Conservation (phyloP, 345 rosid species). For the Balakata baccata region DNA sequence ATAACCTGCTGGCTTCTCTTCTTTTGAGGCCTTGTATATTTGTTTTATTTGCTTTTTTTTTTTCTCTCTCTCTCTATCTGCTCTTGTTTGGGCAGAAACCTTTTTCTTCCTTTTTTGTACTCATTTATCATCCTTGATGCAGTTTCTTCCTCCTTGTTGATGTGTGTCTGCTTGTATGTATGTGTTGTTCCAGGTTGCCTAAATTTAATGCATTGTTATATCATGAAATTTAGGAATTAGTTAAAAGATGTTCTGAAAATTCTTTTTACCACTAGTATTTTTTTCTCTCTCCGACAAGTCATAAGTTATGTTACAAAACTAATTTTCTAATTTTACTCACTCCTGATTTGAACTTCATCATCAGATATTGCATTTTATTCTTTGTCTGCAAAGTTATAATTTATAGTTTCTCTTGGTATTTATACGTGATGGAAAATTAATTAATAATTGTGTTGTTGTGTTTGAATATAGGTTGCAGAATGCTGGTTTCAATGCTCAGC, state of each 20-base stretch:
- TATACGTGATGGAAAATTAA: constrained; percentile 2
- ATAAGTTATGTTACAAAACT: not conserved
- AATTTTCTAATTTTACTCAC: not conserved
- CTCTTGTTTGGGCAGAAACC: not conserved
- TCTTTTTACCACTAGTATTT: not conserved
- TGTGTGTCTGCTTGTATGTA: not conserved
- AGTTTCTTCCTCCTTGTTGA: not conserved
- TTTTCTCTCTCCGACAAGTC: not conserved
- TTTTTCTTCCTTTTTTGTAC: not conserved
- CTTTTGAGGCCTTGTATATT: not conserved
- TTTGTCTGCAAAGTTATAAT: not conserved
- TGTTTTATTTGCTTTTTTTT: no score
- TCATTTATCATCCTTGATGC: not conserved
- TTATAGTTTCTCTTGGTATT: not conserved
- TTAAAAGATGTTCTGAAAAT: not conserved
- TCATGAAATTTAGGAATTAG: not conserved
- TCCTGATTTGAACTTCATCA: not conserved
- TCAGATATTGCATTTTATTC: not conserved
- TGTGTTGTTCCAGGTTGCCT: not conserved
- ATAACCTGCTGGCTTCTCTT: not conserved
- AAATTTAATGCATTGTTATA: not conserved
- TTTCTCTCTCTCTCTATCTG: not conserved
- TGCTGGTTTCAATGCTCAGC: constrained; percentile 67
- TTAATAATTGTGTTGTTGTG: constrained; percentile 17
- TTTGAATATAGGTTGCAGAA: constrained; percentile 49